A percentile compares a stretch with the other conserved stretches of the same genome.
Conservation (phyloP, 1,284 basidiomycete genomes). For the Papiliotrema terrestris region DNA sequence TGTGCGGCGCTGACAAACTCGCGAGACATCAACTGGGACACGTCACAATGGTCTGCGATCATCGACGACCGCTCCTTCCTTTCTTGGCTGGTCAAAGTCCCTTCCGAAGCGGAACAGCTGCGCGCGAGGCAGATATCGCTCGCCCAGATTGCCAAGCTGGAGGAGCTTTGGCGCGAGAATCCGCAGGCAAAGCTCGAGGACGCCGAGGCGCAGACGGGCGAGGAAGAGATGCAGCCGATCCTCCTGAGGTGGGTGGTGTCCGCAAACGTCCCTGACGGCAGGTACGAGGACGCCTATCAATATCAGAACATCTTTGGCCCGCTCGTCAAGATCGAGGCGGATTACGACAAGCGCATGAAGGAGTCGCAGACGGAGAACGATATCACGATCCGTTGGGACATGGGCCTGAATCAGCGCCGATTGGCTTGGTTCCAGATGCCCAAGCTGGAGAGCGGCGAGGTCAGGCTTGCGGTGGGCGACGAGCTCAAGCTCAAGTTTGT, state of each 20-base stretch:
- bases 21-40: slow-evolving; percentile 98
- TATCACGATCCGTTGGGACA: slow-evolving; percentile 93
- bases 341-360: slow-evolving; percentile 96
- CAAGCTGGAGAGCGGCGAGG: slow-evolving; percentile 96
- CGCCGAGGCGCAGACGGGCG: slow-evolving; percentile 91
- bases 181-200: slow-evolving; percentile 91
- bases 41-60: slow-evolving; percentile 93
- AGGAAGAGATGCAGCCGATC: slow-evolving; percentile 92
- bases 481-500: slow-evolving; percentile 86
- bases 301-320: slow-evolving; percentile 99
- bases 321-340: slow-evolving; percentile 98
- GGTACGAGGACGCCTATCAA: slow-evolving; percentile 97
- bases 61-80: slow-evolving; percentile 98
- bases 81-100: slow-evolving; percentile 97
- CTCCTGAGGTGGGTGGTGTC: slow-evolving; percentile 57
- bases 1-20: slow-evolving; percentile 84
- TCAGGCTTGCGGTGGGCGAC: slow-evolving; percentile 93
- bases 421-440: slow-evolving; percentile 96
- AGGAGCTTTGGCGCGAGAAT: slow-evolving; percentile 98
- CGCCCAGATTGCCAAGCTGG: slow-evolving; percentile 92
- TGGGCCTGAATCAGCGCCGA: slow-evolving; percentile 95
- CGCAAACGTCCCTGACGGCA: slow-evolving; percentile 13
- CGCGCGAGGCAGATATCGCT: slow-evolving; percentile 94
- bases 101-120: slow-evolving; percentile 90
- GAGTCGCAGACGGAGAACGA: slow-evolving; percentile 98